These are phyloP conservation scores for Papilionanthe hybrid DNA, from an alignment of 116 monocot species.

Conservation along the genomic window DNA sequence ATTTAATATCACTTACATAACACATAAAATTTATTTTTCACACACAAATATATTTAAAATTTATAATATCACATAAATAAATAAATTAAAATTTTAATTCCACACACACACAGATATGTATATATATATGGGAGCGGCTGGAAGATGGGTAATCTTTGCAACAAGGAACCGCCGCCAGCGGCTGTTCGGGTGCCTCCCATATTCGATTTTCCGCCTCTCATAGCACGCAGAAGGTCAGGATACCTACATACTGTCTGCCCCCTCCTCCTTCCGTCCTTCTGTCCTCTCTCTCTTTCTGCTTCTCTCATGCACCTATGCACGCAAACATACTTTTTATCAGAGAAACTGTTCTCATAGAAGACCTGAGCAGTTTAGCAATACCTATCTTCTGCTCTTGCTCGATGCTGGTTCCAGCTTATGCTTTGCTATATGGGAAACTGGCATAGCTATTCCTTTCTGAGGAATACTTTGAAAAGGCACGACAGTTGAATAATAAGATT, in stretches of 20 bases:
- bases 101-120: too few species aligned
- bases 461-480: constrained; percentile 81
- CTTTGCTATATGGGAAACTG: constrained; percentile 81
- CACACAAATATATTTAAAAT: too few species aligned
- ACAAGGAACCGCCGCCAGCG: constrained; percentile 57
- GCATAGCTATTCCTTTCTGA: constrained; percentile 69
- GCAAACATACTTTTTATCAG: background rate
- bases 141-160: constrained; percentile 15
- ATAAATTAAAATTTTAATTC: too few species aligned
- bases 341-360: background rate
- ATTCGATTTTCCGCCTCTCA: constrained; percentile 94
- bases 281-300: background rate
- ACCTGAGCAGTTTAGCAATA: background rate
- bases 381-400: background rate
- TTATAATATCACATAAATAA: too few species aligned
- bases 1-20: too few species aligned
- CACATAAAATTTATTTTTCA: too few species aligned
- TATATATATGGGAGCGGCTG: too few species aligned
- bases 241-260: background rate
- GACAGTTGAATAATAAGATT: constrained; percentile 50
- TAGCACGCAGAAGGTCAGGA: constrained; percentile 73
- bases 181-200: constrained; percentile 92
- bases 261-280: too few species aligned
- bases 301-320: background rate
- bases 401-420: constrained; percentile 90